Percentiles rank a stretch among this genome's conserved stretches.
phyloP scores from a whole-genome alignment of 495 filamentous ascomycete species.

The Hamigera avellanea region DNA sequence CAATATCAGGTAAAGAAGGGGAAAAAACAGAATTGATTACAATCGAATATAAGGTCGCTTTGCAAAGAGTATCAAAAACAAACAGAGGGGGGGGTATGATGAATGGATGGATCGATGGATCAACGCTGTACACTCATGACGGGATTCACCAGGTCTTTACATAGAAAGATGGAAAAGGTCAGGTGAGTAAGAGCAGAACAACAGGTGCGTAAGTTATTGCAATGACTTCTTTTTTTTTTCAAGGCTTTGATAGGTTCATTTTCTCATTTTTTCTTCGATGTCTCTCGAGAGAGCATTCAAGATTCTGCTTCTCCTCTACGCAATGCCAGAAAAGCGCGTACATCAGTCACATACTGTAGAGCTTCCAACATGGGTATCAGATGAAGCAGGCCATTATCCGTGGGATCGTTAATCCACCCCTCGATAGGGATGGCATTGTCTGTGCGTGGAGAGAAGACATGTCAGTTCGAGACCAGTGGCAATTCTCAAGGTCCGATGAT shows the following conservation, averaged over 20 bases:
- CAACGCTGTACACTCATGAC: no score
- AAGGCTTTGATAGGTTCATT: no score
- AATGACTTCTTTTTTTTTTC: no score
- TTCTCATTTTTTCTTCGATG: conserved; percentile 1
- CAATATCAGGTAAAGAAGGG: background rate
- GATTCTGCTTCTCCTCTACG: conserved; percentile 65
- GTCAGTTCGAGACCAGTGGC: conserved; percentile 20
- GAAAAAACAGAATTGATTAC: conserved; percentile 1
- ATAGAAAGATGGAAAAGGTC: no score
- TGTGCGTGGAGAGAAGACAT: no score
- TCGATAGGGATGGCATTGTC: conserved; percentile 94
- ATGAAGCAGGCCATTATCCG: conserved; percentile 82
- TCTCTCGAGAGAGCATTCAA: no score
- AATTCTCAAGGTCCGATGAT: conserved; percentile 11
- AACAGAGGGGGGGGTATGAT: background rate
- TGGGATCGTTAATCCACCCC: conserved; percentile 86
- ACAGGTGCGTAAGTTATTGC: no score
- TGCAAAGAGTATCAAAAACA: background rate
- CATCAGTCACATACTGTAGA: conserved; percentile 91
- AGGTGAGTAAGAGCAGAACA: background rate
- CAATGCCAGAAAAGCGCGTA: conserved; percentile 76
- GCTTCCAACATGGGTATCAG: conserved; percentile 90
- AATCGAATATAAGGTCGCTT: background rate
- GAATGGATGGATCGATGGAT: no score
- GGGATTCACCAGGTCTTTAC: no score